A percentile compares a stretch with the other conserved stretches of the same genome.
Evolutionary conservation across 768 basidiomycete species (phyloP).

Genomic region (Naematelia aurantialba): DNA sequence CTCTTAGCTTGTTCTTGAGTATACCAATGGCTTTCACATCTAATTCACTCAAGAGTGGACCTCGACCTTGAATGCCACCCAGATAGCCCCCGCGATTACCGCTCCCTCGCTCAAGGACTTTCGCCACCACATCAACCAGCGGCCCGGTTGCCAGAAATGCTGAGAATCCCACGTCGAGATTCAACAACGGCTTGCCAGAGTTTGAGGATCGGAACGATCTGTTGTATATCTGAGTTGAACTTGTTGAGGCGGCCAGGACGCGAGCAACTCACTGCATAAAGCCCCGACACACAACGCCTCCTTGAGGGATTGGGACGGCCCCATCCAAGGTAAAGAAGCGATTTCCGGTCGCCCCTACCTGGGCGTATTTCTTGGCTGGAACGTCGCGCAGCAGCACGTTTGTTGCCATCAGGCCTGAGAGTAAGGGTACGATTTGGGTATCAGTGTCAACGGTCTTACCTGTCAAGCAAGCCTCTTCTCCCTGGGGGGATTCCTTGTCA

Average conservation of each 20-base stretch:
- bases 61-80: slow-evolving; percentile 14
- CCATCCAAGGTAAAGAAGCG: slow-evolving; percentile 45
- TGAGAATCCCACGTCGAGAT: slow-evolving; percentile 48
- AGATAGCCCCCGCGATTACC: slow-evolving; percentile 14
- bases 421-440: neutral
- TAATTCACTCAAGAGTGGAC: slow-evolving; percentile 13
- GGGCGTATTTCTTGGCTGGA: slow-evolving; percentile 35
- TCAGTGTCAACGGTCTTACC: slow-evolving; percentile 22
- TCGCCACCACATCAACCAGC: slow-evolving; percentile 40
- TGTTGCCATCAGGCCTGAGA: slow-evolving; percentile 44
- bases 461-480: slow-evolving; percentile 36
- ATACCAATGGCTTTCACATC: slow-evolving; percentile 15
- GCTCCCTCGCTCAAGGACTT: slow-evolving; percentile 31
- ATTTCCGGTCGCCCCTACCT: slow-evolving; percentile 46
- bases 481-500: slow-evolving; percentile 16
- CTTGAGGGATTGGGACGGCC: slow-evolving; percentile 39
- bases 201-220: slow-evolving; percentile 49
- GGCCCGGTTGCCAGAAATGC: slow-evolving; percentile 48
- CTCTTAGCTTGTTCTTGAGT: slow-evolving; percentile 34
- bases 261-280: slow-evolving; percentile 43
- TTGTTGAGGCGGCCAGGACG: neutral
- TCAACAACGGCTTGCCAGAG: slow-evolving; percentile 41
- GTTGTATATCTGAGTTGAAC: no score
- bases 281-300: slow-evolving; percentile 47
- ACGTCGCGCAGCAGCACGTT: slow-evolving; percentile 50